Conservation (phyloP, 1,284 basidiomycete genomes). For the Ceratobasidium sp. region DNA sequence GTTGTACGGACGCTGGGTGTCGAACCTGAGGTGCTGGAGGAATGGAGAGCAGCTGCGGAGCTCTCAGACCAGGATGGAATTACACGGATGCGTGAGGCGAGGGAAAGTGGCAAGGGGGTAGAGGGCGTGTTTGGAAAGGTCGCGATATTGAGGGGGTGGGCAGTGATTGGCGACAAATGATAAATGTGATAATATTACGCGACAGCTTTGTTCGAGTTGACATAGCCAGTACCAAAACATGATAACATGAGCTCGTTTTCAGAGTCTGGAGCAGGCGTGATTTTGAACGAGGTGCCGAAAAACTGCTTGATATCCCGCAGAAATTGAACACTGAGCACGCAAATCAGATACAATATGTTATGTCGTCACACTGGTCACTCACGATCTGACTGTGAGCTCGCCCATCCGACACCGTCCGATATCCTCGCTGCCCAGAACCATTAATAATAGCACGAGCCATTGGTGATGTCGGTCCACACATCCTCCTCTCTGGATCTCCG, state of each 20-base stretch:
- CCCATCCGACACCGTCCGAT: conserved; percentile 90
- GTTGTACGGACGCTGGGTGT: conserved; percentile 93
- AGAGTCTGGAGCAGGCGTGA: conserved; percentile 58
- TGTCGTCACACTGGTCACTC: conserved; percentile 55
- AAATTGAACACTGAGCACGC: conserved; percentile 80
- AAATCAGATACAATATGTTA: conserved; percentile 14
- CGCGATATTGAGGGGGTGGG: conserved; percentile 48
- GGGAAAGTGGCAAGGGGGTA: conserved; percentile 51
- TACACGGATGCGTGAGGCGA: conserved; percentile 48
- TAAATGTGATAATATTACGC: conserved; percentile 58
- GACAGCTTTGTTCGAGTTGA: conserved; percentile 78
- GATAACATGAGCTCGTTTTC: conserved; percentile 70
- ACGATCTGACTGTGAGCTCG: conserved; percentile 84
- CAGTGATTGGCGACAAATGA: conserved; percentile 33
- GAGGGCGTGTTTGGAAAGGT: conserved; percentile 53
- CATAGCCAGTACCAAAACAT: conserved; percentile 81
- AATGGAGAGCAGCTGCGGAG: conserved; percentile 74
- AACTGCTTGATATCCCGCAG: conserved; percentile 84
- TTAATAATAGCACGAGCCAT: conserved; percentile 85
- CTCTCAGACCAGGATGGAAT: conserved; percentile 64
- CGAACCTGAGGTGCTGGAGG: conserved; percentile 76
- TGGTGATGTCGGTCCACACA: conserved; percentile 95
- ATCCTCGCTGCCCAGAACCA: conserved; percentile 96
- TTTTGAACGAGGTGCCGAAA: conserved; percentile 74
- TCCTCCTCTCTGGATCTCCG: conserved; percentile 83